phyloP scores from a whole-genome alignment of 768 basidiomycete species.

The Cystobasidium tubakii region DNA sequence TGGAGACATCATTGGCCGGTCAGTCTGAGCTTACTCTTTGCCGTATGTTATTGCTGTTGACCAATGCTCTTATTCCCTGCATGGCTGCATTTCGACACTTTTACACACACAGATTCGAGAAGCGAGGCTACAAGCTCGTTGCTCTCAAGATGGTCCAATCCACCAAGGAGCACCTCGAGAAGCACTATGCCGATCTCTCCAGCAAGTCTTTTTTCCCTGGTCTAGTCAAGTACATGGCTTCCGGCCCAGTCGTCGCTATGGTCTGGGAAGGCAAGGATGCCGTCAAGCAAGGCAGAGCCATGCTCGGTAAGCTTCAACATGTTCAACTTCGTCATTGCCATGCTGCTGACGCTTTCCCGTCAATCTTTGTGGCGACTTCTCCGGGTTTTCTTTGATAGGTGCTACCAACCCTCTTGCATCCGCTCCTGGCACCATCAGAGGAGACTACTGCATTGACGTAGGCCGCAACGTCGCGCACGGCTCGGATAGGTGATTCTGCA shows the following conservation, averaged over 20 bases:
- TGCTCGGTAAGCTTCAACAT: slow-evolving; percentile 45
- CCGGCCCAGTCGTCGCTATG: slow-evolving; percentile 91
- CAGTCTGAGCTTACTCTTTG: background rate
- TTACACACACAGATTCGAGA: slow-evolving; percentile 71
- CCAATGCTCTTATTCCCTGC: too few species aligned
- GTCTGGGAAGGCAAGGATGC: slow-evolving; percentile 76
- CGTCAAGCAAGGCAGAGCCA: slow-evolving; percentile 50
- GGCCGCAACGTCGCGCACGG: slow-evolving; percentile 65
- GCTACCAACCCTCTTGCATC: slow-evolving; percentile 93
- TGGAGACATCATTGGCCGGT: slow-evolving; percentile 22
- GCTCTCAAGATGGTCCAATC: slow-evolving; percentile 86
- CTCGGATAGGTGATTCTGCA: background rate
- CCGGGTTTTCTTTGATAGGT: too few species aligned
- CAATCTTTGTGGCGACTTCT: slow-evolving; percentile 86
- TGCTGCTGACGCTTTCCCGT: slow-evolving; percentile 52
- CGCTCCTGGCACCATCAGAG: slow-evolving; percentile 60
- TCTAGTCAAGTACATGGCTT: slow-evolving; percentile 90
- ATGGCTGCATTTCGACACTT: background rate
- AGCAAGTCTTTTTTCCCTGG: slow-evolving; percentile 94
- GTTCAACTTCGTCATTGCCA: too few species aligned
- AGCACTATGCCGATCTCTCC: slow-evolving; percentile 94
- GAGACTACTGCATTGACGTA: slow-evolving; percentile 61
- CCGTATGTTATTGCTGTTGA: too few species aligned
- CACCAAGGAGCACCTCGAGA: slow-evolving; percentile 76
- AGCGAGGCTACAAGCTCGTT: slow-evolving; percentile 94